phyloP scores from a whole-genome alignment of 257 asterid genomes.

The Cruciata laevipes region DNA sequence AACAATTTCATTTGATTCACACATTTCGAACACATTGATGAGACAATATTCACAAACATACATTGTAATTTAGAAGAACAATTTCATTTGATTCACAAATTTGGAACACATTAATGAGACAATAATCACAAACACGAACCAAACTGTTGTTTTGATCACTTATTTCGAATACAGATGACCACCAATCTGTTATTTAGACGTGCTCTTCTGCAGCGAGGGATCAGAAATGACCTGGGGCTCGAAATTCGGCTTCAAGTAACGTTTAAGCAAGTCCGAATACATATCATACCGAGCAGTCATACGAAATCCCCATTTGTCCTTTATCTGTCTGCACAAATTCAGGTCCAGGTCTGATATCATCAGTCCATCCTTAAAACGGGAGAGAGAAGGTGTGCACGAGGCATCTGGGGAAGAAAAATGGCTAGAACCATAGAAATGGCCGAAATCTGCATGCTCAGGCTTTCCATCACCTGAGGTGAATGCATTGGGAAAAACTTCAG shows the following conservation, averaged over 20 bases:
- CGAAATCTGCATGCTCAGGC: slow-evolving; percentile 80
- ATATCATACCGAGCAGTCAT: slow-evolving; percentile 89
- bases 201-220: slow-evolving; percentile 54
- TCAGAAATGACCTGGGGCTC: slow-evolving; percentile 81
- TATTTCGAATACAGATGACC: not conserved
- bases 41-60: slow-evolving; percentile 8
- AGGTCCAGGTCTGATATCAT: slow-evolving; percentile 80
- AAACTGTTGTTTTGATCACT: not conserved
- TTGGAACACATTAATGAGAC: not conserved
- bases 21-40: not conserved
- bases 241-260: slow-evolving; percentile 67
- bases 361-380: slow-evolving; percentile 70
- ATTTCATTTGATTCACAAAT: too few relatives aligned
- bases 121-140: slow-evolving; percentile 2
- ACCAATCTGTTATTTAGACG: slow-evolving; percentile 20
- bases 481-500: slow-evolving; percentile 77
- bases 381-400: slow-evolving; percentile 81
- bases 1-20: too few relatives aligned
- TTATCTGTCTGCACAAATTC: slow-evolving; percentile 78
- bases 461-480: slow-evolving; percentile 97
- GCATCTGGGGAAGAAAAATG: slow-evolving; percentile 84
- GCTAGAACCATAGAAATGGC: slow-evolving; percentile 95
- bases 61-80: too few relatives aligned
- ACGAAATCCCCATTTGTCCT: slow-evolving; percentile 96
- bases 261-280: slow-evolving; percentile 56